phyloP scores from a whole-genome alignment of 2,329 filamentous ascomycete genomes.

The Penicillium sclerotigenum region DNA sequence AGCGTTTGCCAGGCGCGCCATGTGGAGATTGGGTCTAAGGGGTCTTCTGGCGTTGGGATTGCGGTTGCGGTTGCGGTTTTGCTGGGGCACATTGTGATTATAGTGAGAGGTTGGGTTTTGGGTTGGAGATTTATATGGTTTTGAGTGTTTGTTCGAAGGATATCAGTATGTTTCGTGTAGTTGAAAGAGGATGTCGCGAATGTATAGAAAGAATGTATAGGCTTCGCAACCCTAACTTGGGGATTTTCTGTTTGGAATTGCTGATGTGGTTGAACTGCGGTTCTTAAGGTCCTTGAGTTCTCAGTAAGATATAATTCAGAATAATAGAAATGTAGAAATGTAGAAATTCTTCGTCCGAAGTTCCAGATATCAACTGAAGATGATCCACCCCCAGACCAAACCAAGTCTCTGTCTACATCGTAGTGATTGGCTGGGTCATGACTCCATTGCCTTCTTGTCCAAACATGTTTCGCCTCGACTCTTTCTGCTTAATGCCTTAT shows the following conservation, averaged over 20 bases:
- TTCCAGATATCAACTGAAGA: background rate
- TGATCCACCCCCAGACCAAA: background rate
- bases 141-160: background rate
- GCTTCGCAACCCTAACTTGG: background rate
- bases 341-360: background rate
- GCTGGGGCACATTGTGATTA: background rate
- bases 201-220: background rate
- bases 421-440: background rate
- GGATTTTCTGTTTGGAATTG: background rate
- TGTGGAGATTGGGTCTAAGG: slow-evolving; percentile 16
- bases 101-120: background rate
- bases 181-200: background rate
- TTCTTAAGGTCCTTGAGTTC: too few relatives aligned
- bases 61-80: background rate
- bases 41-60: background rate
- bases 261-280: too few relatives aligned
- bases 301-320: background rate
- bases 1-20: slow-evolving; percentile 22
- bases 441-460: background rate
- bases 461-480: background rate
- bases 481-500: too few relatives aligned
- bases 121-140: background rate
- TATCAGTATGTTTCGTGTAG: background rate
- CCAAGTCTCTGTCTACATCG: background rate
- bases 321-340: background rate